A percentile compares a stretch with the other conserved stretches of the same genome.
Conservation (phyloP, 179 eudicot genomes). For the Spinacia oleracea region DNA sequence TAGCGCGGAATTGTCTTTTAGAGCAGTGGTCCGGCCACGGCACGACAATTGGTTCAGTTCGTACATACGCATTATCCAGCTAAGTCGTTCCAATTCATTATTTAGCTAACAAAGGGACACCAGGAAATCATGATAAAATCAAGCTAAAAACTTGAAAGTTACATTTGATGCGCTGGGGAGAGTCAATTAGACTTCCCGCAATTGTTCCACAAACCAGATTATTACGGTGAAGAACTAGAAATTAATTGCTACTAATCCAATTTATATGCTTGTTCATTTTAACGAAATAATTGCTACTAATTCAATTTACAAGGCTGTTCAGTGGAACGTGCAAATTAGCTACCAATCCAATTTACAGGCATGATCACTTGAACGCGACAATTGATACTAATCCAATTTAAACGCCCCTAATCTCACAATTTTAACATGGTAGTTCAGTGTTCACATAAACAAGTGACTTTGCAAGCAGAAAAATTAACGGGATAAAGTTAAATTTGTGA, state of each 20-base stretch:
- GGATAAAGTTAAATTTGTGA: no score
- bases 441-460: not conserved
- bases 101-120: no score
- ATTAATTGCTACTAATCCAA: no score
- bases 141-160: not conserved
- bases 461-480: not conserved
- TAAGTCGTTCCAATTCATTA: no score
- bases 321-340: not conserved
- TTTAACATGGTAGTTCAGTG: no score
- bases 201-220: not conserved
- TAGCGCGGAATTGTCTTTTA: no score
- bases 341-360: not conserved
- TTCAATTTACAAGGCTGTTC: not conserved
- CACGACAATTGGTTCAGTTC: no score
- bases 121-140: not conserved
- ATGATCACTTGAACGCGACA: not conserved
- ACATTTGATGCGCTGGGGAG: not conserved
- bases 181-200: not conserved
- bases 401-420: not conserved
- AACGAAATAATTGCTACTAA: no score
- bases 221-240: not conserved
- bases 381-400: not conserved
- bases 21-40: no score
- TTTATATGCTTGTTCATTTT: not conserved
- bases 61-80: no score